Percentiles rank a stretch among this genome's conserved stretches.
Conservation (phyloP, 2,329 filamentous ascomycete genomes). For the Fusarium xylarioides region DNA sequence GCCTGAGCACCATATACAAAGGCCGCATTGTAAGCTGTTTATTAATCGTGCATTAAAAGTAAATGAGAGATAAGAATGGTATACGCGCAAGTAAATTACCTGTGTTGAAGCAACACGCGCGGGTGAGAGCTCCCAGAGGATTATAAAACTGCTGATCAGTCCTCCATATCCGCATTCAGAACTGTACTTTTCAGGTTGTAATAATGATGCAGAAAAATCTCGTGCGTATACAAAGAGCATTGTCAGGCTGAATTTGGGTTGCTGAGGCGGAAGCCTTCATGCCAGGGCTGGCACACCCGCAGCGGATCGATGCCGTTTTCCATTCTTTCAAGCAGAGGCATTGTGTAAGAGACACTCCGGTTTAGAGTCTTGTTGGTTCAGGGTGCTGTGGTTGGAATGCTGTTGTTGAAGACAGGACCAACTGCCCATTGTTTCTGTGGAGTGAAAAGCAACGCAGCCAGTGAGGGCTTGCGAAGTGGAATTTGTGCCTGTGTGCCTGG, state of each 20-base stretch:
- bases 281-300: slow-evolving; percentile 1
- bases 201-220: neutral
- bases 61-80: slow-evolving; percentile 1
- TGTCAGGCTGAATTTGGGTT: slow-evolving; percentile 30
- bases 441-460: neutral
- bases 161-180: slow-evolving; percentile 21
- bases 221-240: slow-evolving; percentile 15
- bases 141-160: slow-evolving; percentile 21
- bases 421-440: neutral
- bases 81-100: neutral
- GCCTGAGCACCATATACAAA: slow-evolving; percentile 11
- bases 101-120: neutral
- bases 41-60: neutral
- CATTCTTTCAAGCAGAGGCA: neutral
- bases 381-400: slow-evolving; percentile 23
- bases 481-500: neutral
- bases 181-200: neutral
- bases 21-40: slow-evolving; percentile 15
- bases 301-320: slow-evolving; percentile 12
- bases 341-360: neutral
- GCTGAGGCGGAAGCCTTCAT: slow-evolving; percentile 31
- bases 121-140: neutral
- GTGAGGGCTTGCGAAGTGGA: neutral
- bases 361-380: neutral
- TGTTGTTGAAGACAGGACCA: neutral